Evolutionary conservation across 148 eudicot species (phyloP).

Genomic region (Linanthus parryae): DNA sequence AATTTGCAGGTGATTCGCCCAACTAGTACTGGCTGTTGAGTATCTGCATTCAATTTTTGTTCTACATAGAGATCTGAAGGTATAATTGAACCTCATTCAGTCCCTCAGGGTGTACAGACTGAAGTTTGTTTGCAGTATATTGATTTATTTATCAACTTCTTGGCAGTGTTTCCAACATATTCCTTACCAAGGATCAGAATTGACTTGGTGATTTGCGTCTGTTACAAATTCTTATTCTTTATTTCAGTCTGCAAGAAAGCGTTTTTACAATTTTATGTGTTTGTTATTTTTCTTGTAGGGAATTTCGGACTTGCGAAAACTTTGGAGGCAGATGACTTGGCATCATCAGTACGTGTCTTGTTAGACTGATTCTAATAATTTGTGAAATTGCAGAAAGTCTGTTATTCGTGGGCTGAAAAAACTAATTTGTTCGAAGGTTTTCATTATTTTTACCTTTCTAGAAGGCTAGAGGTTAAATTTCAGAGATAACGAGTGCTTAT

Average conservation of each 20-base stretch:
- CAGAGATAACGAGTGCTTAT: too few species aligned
- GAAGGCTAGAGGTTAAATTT: too few species aligned
- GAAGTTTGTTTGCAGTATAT: neutral
- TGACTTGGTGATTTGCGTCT: conserved; percentile 91
- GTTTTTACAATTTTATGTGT: too few species aligned
- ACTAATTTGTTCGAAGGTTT: too few species aligned
- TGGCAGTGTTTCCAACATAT: conserved; percentile 96
- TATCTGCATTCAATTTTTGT: conserved; percentile 91
- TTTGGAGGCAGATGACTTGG: conserved; percentile 93
- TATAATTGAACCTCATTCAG: conserved; percentile 20
- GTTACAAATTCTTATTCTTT: too few species aligned
- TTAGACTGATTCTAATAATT: too few species aligned
- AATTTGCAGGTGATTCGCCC: conserved; percentile 91
- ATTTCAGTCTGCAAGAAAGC: too few species aligned
- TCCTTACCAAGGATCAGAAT: conserved; percentile 91
- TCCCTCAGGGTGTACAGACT: conserved; percentile 5
- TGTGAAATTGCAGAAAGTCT: too few species aligned
- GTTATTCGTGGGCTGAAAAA: too few species aligned
- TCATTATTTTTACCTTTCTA: too few species aligned
- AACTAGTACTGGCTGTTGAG: conserved; percentile 85
- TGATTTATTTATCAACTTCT: conserved; percentile 18
- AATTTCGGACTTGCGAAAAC: conserved; percentile 99
- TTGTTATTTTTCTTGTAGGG: too few species aligned
- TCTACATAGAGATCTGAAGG: conserved; percentile 94
- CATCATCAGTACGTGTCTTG: conserved; percentile 95